These are phyloP conservation scores for Xylaria grammica DNA, from an alignment of 495 filamentous ascomycete species.

Conservation along the genomic window DNA sequence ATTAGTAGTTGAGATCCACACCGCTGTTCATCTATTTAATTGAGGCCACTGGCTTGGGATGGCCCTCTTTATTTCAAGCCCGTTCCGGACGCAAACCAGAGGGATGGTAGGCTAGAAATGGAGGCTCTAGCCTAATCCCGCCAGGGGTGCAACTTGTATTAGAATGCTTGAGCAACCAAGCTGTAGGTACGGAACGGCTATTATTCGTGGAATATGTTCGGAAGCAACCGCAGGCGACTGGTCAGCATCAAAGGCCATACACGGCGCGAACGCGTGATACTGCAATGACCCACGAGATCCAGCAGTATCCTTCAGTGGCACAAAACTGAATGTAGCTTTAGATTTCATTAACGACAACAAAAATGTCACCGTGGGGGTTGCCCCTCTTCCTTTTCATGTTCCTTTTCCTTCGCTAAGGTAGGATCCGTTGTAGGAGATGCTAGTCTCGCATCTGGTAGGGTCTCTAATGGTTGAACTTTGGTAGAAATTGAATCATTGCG, in stretches of 20 bases:
- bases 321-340: neutral
- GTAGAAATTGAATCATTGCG: slow-evolving; percentile 37
- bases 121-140: neutral
- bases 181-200: neutral
- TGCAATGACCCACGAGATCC: neutral
- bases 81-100: neutral
- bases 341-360: neutral
- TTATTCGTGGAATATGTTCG: neutral
- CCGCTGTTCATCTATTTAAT: neutral
- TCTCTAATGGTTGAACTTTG: slow-evolving; percentile 40
- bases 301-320: neutral
- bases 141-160: neutral
- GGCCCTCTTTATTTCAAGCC: neutral
- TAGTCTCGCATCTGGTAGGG: slow-evolving; percentile 44
- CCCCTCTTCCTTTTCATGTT: slow-evolving; percentile 26
- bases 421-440: slow-evolving; percentile 30
- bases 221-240: neutral
- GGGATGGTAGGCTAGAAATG: neutral
- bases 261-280: neutral
- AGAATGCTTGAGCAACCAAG: neutral
- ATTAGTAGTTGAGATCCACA: neutral
- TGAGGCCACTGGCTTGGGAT: neutral
- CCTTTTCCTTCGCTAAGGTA: slow-evolving; percentile 17
- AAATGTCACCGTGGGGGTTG: slow-evolving; percentile 17
- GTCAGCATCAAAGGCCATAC: neutral